Evolutionary conservation across 2,329 filamentous ascomycete genomes (phyloP).

Genomic region (Cyanodermella asteris): DNA sequence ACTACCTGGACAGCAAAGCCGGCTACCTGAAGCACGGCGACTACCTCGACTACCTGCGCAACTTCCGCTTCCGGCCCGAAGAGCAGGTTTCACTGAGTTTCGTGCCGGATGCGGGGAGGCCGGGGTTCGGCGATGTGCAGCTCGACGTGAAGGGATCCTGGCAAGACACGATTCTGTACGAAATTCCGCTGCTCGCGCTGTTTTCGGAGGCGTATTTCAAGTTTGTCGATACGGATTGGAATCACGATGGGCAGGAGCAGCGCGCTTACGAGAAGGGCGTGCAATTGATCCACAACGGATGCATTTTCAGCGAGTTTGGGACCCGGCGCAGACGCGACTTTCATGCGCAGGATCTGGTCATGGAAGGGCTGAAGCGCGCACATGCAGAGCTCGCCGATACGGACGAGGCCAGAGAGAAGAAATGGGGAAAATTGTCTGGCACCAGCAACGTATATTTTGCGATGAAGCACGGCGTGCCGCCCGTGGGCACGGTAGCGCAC

Average conservation of each 20-base stretch:
- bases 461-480: constrained; percentile 69
- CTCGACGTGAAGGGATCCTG: constrained; percentile 64
- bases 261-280: constrained; percentile 65
- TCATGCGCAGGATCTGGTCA: constrained; percentile 79
- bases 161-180: constrained; percentile 92
- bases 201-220: constrained; percentile 95
- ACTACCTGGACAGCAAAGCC: constrained; percentile 58
- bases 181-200: constrained; percentile 79
- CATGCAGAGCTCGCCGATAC: no score
- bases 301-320: constrained; percentile 83
- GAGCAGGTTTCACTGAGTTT: constrained; percentile 62
- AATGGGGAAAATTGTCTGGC: constrained; percentile 56
- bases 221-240: constrained; percentile 88
- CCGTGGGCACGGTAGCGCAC: constrained; percentile 79
- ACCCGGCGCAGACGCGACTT: constrained; percentile 78
- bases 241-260: constrained; percentile 65
- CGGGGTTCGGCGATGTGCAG: constrained; percentile 49
- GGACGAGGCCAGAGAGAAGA: constrained; percentile 39
- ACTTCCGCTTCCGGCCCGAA: constrained; percentile 59
- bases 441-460: constrained; percentile 96
- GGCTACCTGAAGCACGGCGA: constrained; percentile 51
- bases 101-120: constrained; percentile 34
- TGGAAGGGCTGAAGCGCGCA: constrained; percentile 64
- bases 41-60: constrained; percentile 63
- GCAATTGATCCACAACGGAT: constrained; percentile 57